A percentile compares a stretch with the other conserved stretches of the same genome.
phyloP scores from a whole-genome alignment of 2,329 filamentous ascomycete genomes.

The Aschersonia sp. region DNA sequence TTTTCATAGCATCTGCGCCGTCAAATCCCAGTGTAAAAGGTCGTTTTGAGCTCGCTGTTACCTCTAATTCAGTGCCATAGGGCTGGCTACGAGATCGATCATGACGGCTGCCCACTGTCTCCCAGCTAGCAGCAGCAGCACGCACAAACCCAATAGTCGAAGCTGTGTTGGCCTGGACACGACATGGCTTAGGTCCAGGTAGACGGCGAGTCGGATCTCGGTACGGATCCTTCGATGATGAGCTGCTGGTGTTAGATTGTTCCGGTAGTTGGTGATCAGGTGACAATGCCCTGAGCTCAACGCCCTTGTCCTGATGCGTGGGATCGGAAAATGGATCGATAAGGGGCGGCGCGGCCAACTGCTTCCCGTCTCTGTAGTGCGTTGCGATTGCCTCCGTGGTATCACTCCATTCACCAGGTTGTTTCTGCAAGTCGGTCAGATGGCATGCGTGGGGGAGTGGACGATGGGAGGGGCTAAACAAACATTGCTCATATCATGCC shows the following conservation, averaged over 20 bases:
- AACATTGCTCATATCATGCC: too few relatives aligned
- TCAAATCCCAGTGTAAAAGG: conserved; percentile 4
- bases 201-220: too few relatives aligned
- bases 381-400: neutral
- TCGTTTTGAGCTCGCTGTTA: conserved; percentile 2
- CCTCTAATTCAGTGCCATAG: neutral
- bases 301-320: conserved; percentile 2
- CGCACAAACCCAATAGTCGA: too few relatives aligned
- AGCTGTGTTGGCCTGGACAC: too few relatives aligned
- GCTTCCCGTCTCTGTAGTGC: too few relatives aligned
- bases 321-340: conserved; percentile 4
- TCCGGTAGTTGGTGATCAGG: too few relatives aligned
- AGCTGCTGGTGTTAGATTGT: too few relatives aligned
- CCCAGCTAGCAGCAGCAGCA: neutral
- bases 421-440: neutral
- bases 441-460: too few relatives aligned
- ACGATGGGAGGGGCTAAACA: too few relatives aligned
- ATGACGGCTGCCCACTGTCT: neutral
- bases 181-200: too few relatives aligned
- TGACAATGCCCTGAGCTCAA: conserved; percentile 1
- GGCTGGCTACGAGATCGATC: neutral
- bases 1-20: conserved; percentile 3
- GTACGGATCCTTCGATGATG: too few relatives aligned
- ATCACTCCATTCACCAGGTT: conserved; percentile 2
- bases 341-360: too few relatives aligned